Evolutionary conservation across 495 filamentous ascomycete genomes (phyloP).

Genomic region (Parathielavia appendiculata): DNA sequence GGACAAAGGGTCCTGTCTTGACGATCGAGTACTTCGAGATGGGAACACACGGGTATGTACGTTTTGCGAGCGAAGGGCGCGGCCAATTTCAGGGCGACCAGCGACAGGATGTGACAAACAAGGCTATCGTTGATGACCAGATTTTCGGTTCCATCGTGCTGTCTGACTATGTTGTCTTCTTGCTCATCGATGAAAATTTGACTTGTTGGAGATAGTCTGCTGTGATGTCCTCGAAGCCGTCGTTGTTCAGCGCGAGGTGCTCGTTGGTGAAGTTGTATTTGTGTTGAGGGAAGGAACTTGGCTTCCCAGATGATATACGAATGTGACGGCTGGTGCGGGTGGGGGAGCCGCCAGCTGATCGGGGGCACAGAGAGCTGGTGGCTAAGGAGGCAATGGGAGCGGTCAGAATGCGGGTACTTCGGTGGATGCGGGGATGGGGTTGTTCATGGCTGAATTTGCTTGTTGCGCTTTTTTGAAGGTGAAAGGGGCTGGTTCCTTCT

Average conservation of each 20-base stretch:
- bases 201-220: too few relatives aligned
- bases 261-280: too few relatives aligned
- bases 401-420: not conserved
- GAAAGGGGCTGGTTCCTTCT: not conserved
- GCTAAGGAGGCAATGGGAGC: not conserved
- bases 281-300: too few relatives aligned
- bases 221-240: too few relatives aligned
- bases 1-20: not conserved
- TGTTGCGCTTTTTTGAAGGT: not conserved
- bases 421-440: not conserved
- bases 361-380: not conserved
- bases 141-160: not conserved
- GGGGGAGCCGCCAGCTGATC: not conserved
- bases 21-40: not conserved
- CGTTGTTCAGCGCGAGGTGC: too few relatives aligned
- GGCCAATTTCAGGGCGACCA: not conserved
- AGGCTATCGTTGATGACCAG: not conserved
- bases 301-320: too few relatives aligned
- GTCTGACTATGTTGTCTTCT: constrained; percentile 1
- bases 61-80: not conserved
- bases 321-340: not conserved
- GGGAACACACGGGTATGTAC: not conserved
- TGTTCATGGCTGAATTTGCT: constrained; percentile 1
- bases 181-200: too few relatives aligned
- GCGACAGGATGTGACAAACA: not conserved